Base-by-base conservation (phyloP, 2,329 filamentous ascomycete genomes). In the Macroventuria anomochaeta region DNA sequence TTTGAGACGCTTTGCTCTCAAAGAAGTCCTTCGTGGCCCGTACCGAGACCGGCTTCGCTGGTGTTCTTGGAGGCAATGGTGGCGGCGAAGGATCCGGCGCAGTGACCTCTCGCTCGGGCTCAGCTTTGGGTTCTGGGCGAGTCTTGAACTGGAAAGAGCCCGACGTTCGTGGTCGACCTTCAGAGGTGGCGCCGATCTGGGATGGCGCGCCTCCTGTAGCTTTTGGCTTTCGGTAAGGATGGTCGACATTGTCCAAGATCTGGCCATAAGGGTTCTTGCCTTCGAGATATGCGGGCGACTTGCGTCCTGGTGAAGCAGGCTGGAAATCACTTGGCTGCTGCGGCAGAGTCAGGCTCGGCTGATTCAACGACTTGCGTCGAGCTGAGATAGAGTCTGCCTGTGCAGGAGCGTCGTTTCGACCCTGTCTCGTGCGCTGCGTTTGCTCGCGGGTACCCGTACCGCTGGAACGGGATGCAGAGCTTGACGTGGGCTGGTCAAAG, bases 201-300 rank as follows among this genome's bases (percentile, higher is more conserved):
- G 64, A 64, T 20, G 68, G 62, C 5, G 63, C 53, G 12, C 53
- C 32, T 26, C 44, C 21, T 33, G 44, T 25, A 5, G 36, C 33
- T 28, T 46, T 53, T 10, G 44, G 29, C 36, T 61, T 59, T 37
- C 59, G 62, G 47, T 63, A 67, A 7, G 63, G 58, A 44, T 64
- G 62, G 7, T 67, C 58, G 41, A 58, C 46, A 25, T 47, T 57
- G 17, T 69, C 62, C 33, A 73, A 41, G 18, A 74, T 62, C 29
- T 61, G 60, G 31, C 68, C 70, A 54, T 72, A 71, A 7, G 69
- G 67, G 25, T 72, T 72, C 52, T 68, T 74, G 15, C 65, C 65
- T 38, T 61, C 61, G 12, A 72, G 60, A 44, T 72, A 72, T 7
- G 60, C 61, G 21, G 68, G 68, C 26, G 60, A 57, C 46, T 63